phyloP scores from a whole-genome alignment of 331 rosid species.

The Quercus phellos region DNA sequence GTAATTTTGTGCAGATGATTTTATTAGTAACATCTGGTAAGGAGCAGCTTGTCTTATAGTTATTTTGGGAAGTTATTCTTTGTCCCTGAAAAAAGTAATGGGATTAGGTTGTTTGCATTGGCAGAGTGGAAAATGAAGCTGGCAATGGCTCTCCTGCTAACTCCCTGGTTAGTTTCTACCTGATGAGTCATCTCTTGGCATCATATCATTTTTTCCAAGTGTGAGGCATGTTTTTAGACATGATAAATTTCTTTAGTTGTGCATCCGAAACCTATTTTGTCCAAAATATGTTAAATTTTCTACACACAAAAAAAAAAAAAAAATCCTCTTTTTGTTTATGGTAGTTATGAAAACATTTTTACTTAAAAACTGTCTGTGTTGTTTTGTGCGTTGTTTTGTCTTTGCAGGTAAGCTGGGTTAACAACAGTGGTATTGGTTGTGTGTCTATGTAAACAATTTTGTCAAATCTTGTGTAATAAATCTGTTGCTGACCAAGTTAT shows the following conservation, averaged over 20 bases:
- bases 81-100: background rate
- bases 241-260: background rate
- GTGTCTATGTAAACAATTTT: background rate
- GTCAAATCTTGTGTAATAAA: background rate
- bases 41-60: background rate
- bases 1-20: background rate
- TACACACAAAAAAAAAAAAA: too few species aligned
- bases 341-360: background rate
- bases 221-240: background rate
- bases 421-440: background rate
- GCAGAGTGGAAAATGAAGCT: background rate
- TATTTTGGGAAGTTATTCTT: background rate
- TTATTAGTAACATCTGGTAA: conserved; percentile 4
- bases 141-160: background rate
- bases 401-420: conserved; percentile 25
- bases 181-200: background rate
- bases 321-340: too few species aligned
- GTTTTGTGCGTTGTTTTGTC: background rate
- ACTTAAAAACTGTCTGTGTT: background rate
- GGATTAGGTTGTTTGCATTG: background rate
- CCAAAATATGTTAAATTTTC: too few species aligned
- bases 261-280: background rate
- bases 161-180: background rate
- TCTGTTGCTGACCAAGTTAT: background rate
- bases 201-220: background rate